These are phyloP conservation scores for Neurospora sp. DNA, from an alignment of 2,329 filamentous ascomycete species.

Conservation along the genomic window DNA sequence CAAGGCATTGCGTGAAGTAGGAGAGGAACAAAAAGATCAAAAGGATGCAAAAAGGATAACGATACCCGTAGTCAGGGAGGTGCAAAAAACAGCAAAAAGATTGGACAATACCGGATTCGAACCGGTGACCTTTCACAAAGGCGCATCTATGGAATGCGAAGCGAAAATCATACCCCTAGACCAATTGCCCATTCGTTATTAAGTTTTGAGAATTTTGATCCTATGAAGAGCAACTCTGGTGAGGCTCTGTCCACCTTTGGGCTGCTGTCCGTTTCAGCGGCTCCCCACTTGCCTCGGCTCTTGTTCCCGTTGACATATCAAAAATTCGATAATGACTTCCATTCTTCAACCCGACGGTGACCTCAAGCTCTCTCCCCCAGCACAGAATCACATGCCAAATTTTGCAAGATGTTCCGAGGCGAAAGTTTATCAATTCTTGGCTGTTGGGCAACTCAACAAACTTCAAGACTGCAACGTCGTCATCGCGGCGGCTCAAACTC, in stretches of 20 bases:
- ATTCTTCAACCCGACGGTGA: not conserved
- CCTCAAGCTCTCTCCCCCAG: not conserved
- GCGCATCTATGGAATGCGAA: constrained; percentile 8
- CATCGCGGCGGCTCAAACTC: not conserved
- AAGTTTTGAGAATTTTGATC: not conserved
- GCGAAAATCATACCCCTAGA: constrained; percentile 14
- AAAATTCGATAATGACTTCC: not conserved
- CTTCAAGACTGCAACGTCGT: not conserved
- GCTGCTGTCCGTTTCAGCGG: not conserved
- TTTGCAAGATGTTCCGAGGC: not conserved
- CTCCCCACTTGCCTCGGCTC: constrained; percentile 3
- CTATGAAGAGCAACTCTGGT: not conserved
- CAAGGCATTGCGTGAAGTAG: fast-evolving
- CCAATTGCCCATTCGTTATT: constrained; percentile 9
- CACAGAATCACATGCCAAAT: not conserved
- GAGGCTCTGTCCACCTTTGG: not conserved
- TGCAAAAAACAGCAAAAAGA: not conserved
- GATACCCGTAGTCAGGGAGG: not conserved
- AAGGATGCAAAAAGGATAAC: not conserved
- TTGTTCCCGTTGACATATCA: not conserved
- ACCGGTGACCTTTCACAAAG: constrained; percentile 10
- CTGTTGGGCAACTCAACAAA: constrained; percentile 5
- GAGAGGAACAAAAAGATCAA: not conserved
- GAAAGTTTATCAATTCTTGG: not conserved
- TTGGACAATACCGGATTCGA: constrained; percentile 12